A percentile compares a stretch with the other conserved stretches of the same genome.
Conservation (phyloP, 495 filamentous ascomycete species). For the Xylaria intraflava region DNA sequence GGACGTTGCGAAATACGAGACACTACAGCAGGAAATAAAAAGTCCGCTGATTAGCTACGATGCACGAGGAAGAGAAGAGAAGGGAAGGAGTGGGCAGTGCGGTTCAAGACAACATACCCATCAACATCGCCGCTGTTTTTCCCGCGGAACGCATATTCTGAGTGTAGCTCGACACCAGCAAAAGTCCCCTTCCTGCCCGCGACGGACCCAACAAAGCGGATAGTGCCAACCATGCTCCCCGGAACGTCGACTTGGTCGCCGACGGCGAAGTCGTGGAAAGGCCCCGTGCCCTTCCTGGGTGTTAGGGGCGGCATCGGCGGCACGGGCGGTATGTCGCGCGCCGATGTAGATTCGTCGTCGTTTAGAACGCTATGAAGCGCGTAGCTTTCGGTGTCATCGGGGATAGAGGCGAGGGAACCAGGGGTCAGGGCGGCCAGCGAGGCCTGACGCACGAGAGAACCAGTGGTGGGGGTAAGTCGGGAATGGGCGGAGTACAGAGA, state of each 20-base stretch:
- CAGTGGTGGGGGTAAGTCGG: constrained; percentile 35
- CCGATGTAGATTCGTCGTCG: constrained; percentile 37
- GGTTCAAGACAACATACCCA: constrained; percentile 48
- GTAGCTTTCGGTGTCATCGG: constrained; percentile 57
- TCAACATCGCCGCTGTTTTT: constrained; percentile 98
- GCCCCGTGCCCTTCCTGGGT: constrained; percentile 21
- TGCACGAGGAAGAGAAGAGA: constrained; percentile 11
- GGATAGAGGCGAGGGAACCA: constrained; percentile 50
- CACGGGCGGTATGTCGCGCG: constrained; percentile 10
- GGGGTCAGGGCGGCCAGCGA: constrained; percentile 59
- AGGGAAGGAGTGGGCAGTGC: neutral
- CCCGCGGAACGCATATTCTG: constrained; percentile 71
- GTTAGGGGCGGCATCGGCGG: constrained; percentile 32
- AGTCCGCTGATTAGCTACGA: constrained; percentile 9
- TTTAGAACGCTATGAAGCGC: constrained; percentile 46
- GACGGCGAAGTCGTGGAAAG: constrained; percentile 50
- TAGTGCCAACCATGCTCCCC: constrained; percentile 83
- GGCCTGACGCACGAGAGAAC: constrained; percentile 55
- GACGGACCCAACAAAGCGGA: constrained; percentile 84
- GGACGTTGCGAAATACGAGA: constrained; percentile 77
- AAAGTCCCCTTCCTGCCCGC: constrained; percentile 86
- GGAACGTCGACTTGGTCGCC: constrained; percentile 93
- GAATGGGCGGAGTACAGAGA: constrained; percentile 40
- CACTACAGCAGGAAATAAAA: constrained; percentile 35
- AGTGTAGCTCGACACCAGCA: constrained; percentile 86